Conservation (phyloP, 441 rosid genomes). For the Biscutella laevigata region DNA sequence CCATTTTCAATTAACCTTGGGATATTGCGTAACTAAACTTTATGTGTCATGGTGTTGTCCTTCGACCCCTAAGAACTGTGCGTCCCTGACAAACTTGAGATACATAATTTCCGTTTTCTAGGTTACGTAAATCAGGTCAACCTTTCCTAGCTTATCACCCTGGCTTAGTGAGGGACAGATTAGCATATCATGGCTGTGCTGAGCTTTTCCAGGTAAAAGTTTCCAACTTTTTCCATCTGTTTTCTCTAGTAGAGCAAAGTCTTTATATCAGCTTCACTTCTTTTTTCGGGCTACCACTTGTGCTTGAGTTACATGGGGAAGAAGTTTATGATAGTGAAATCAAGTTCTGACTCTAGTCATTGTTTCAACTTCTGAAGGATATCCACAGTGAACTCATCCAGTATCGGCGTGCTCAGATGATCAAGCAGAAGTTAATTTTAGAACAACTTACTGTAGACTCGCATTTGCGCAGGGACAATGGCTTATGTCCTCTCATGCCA, state of each 20-base stretch:
- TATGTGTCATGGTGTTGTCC: not conserved
- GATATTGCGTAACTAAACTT: not conserved
- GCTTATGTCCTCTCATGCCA: conserved; percentile 95
- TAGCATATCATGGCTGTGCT: conserved; percentile 98
- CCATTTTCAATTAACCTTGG: not conserved
- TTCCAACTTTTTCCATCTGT: conserved; percentile 12
- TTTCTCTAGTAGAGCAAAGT: conserved; percentile 2
- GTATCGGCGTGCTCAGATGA: conserved; percentile 81
- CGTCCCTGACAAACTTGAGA: conserved; percentile 18
- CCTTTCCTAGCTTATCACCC: conserved; percentile 89
- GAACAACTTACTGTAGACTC: conserved; percentile 60
- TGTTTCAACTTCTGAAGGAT: conserved; percentile 44
- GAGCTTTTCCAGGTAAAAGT: conserved; percentile 87
- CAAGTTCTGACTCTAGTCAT: conserved; percentile 24
- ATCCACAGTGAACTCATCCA: conserved; percentile 90
- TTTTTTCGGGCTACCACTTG: not conserved
- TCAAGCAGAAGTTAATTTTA: conserved; percentile 58
- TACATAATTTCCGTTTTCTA: conserved; percentile 23
- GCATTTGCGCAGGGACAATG: conserved; percentile 57
- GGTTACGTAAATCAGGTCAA: conserved; percentile 74
- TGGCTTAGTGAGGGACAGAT: conserved; percentile 67
- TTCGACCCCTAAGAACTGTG: not conserved
- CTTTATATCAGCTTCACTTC: not conserved
- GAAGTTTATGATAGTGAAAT: not conserved
- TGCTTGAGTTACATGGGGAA: conserved; percentile 11